Evolutionary conservation across 306 rosid species (phyloP).

Genomic region (Dicorynia guianensis): DNA sequence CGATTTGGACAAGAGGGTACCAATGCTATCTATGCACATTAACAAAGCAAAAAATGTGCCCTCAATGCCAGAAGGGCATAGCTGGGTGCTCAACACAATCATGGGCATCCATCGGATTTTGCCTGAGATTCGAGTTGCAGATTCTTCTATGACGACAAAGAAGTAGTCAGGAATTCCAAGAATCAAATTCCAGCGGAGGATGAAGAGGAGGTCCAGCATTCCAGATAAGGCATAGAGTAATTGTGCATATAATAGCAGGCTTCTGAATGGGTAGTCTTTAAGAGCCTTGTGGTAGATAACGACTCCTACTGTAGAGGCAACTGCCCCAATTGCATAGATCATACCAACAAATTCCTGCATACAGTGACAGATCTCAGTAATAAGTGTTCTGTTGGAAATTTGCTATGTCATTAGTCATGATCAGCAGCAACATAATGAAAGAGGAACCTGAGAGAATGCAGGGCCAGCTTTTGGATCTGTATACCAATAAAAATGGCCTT

Average conservation of each 20-base stretch:
- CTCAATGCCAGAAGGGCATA: conserved; percentile 78
- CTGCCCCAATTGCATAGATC: conserved; percentile 77
- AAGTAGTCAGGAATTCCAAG: conserved; percentile 70
- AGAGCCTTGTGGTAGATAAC: conserved; percentile 80
- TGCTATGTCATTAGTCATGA: background rate
- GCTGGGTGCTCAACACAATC: conserved; percentile 72
- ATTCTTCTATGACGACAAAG: conserved; percentile 68
- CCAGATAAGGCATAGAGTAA: conserved; percentile 67
- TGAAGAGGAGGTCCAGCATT: conserved; percentile 63
- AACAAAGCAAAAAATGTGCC: conserved; percentile 81
- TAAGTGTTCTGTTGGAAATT: background rate
- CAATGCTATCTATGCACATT: conserved; percentile 77
- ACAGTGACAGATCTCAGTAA: background rate
- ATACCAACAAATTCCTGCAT: conserved; percentile 79
- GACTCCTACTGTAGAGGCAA: conserved; percentile 73
- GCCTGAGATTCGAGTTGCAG: conserved; percentile 49
- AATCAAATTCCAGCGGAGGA: conserved; percentile 69
- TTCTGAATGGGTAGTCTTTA: conserved; percentile 63
- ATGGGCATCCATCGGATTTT: conserved; percentile 78
- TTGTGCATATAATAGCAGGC: conserved; percentile 65
- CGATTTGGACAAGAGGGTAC: conserved; percentile 57
- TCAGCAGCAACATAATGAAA: background rate
- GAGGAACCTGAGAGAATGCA: conserved; percentile 77
- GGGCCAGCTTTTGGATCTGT: conserved; percentile 84
- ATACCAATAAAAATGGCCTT: conserved; percentile 87